These are phyloP conservation scores for Fusarium miscanthi DNA, from an alignment of 2,329 filamentous ascomycete species.

Conservation along the genomic window DNA sequence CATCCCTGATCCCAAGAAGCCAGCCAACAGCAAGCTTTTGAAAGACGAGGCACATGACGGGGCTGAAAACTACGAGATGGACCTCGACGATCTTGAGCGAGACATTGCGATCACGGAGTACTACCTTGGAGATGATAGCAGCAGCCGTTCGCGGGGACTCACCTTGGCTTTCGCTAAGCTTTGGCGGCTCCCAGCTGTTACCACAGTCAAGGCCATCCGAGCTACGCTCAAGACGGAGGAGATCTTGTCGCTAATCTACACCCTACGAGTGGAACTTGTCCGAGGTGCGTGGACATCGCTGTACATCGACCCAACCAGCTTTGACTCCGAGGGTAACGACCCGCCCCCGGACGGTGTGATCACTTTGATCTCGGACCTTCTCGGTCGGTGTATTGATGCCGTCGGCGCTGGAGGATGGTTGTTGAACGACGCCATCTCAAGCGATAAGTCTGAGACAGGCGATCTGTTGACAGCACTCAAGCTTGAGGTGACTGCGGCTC, in stretches of 20 bases:
- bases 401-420: slow-evolving; percentile 81
- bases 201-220: slow-evolving; percentile 72
- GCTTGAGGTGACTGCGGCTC: slow-evolving; percentile 75
- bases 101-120: slow-evolving; percentile 76
- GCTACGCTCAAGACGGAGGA: slow-evolving; percentile 73
- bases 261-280: slow-evolving; percentile 78
- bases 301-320: slow-evolving; percentile 70
- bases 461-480: slow-evolving; percentile 74
- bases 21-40: slow-evolving; percentile 48
- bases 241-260: slow-evolving; percentile 75
- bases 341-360: slow-evolving; percentile 74
- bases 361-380: slow-evolving; percentile 75
- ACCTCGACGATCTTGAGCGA: slow-evolving; percentile 70
- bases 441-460: slow-evolving; percentile 65
- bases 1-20: slow-evolving; percentile 56
- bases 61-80: slow-evolving; percentile 57
- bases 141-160: slow-evolving; percentile 71
- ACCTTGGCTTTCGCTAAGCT: slow-evolving; percentile 77
- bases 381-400: slow-evolving; percentile 79
- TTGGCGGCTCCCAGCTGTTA: slow-evolving; percentile 69
- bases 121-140: slow-evolving; percentile 72
- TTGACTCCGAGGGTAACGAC: slow-evolving; percentile 55
- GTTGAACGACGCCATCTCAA: slow-evolving; percentile 66
- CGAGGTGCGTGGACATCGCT: slow-evolving; percentile 80
- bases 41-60: slow-evolving; percentile 46